Percentiles rank a stretch among this genome's conserved stretches.
These are phyloP conservation scores for Postia placenta DNA, from an alignment of 768 basidiomycete species.

Conservation along the genomic window DNA sequence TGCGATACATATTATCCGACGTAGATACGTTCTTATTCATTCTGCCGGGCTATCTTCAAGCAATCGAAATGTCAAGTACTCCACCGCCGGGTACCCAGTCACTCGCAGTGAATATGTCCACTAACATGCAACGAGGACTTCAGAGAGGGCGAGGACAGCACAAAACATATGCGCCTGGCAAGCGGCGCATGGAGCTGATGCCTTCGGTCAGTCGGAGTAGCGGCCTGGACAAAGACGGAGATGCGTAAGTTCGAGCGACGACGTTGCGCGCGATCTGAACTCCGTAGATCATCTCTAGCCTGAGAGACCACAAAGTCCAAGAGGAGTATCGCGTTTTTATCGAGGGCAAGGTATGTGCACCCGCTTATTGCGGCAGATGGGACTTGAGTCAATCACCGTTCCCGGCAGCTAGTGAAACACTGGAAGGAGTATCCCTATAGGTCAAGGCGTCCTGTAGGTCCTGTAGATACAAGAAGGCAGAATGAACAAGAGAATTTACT, in stretches of 20 bases:
- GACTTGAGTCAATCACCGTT: too few species aligned
- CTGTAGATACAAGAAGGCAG: constrained; percentile 21
- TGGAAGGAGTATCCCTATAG: constrained; percentile 34
- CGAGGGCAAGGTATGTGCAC: constrained; percentile 47
- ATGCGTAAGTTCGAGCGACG: constrained; percentile 48
- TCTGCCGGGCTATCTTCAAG: too few species aligned
- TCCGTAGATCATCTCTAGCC: constrained; percentile 33
- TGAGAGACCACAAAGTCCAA: constrained; percentile 55
- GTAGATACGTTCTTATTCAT: neutral
- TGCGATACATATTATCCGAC: constrained; percentile 11
- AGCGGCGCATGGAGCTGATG: constrained; percentile 53
- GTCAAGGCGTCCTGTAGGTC: constrained; percentile 5
- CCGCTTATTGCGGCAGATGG: too few species aligned
- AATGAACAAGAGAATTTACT: constrained; percentile 64
- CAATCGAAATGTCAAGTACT: too few species aligned
- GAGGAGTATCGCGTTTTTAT: constrained; percentile 65
- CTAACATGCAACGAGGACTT: too few species aligned
- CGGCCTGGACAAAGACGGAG: constrained; percentile 67
- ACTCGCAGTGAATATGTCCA: too few species aligned
- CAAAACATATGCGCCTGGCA: constrained; percentile 16
- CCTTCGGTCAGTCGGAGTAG: constrained; percentile 74
- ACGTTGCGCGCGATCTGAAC: neutral
- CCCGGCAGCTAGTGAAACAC: constrained; percentile 45
- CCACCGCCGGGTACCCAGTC: too few species aligned
- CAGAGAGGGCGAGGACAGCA: too few species aligned